phyloP scores from a whole-genome alignment of 352 stramenopile genomes.

The Plasmopara halstedii region DNA sequence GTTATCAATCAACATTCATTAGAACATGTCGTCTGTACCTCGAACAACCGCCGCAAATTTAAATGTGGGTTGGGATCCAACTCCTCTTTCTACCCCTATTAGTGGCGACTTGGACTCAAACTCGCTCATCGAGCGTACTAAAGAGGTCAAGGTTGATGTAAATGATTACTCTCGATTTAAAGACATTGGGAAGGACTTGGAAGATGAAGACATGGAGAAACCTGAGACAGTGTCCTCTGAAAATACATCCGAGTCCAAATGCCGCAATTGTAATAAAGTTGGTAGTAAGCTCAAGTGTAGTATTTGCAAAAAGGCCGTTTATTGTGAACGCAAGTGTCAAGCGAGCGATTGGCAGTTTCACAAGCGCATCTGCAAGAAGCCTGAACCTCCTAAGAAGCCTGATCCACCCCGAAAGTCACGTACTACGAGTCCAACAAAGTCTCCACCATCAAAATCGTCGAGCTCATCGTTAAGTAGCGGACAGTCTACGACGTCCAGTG shows the following conservation, averaged over 20 bases:
- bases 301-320: conserved; percentile 80
- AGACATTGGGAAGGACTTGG: conserved; percentile 45
- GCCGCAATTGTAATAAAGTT: conserved; percentile 71
- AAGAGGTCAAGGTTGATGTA: conserved; percentile 59
- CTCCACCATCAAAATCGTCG: conserved; percentile 4
- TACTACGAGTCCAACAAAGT: conserved; percentile 3
- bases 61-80: conserved; percentile 47
- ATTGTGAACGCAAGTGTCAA: conserved; percentile 74
- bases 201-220: conserved; percentile 23
- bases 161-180: conserved; percentile 87
- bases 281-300: conserved; percentile 83
- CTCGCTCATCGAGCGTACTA: conserved; percentile 50
- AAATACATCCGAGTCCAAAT: conserved; percentile 17
- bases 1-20: neutral
- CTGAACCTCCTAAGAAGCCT: conserved; percentile 46
- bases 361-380: conserved; percentile 85
- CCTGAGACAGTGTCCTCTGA: neutral
- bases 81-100: conserved; percentile 10
- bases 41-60: conserved; percentile 17
- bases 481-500: conserved; percentile 14
- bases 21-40: conserved; percentile 17
- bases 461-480: neutral
- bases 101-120: conserved; percentile 26
- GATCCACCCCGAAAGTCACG: conserved; percentile 22
- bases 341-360: conserved; percentile 82